Conservation (phyloP, 2,329 filamentous ascomycete species). For the Zalaria obscura region DNA sequence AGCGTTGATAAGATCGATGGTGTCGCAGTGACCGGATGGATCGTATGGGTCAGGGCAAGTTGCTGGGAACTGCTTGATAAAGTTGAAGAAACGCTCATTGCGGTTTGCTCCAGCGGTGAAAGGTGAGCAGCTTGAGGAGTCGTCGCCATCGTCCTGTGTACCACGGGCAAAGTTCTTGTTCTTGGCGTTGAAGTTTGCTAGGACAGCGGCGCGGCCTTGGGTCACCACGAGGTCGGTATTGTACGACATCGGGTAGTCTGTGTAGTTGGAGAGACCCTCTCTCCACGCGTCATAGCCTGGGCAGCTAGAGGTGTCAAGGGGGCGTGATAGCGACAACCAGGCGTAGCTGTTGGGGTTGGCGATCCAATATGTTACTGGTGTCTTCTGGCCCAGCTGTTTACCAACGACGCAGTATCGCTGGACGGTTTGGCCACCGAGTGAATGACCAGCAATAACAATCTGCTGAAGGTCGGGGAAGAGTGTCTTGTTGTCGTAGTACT, state of each 20-base stretch:
- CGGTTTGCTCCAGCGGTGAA: constrained; percentile 18
- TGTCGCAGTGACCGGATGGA: constrained; percentile 15
- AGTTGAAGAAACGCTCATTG: constrained; percentile 26
- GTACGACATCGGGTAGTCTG: constrained; percentile 17
- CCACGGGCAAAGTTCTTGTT: constrained; percentile 20
- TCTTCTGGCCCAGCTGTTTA: constrained; percentile 9
- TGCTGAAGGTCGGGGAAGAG: constrained; percentile 22
- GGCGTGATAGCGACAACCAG: constrained; percentile 18
- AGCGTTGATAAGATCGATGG: constrained; percentile 19
- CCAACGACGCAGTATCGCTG: constrained; percentile 21
- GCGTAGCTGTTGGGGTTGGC: constrained; percentile 21
- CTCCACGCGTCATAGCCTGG: constrained; percentile 20
- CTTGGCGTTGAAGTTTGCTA: constrained; percentile 19
- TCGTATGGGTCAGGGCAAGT: constrained; percentile 12
- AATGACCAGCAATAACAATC: constrained; percentile 23
- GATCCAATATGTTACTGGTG: constrained; percentile 18
- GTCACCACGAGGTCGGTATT: constrained; percentile 12
- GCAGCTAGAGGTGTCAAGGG: constrained; percentile 15
- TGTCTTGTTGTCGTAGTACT: constrained; percentile 18
- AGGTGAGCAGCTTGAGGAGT: constrained; percentile 18
- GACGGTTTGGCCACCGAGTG: constrained; percentile 20
- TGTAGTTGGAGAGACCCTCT: constrained; percentile 19
- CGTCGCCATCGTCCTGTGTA: constrained; percentile 19
- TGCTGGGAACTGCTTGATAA: constrained; percentile 20
- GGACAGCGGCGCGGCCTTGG: constrained; percentile 15